Conservation (phyloP, 2,329 filamentous ascomycete species). For the Ramularia endophylla region DNA sequence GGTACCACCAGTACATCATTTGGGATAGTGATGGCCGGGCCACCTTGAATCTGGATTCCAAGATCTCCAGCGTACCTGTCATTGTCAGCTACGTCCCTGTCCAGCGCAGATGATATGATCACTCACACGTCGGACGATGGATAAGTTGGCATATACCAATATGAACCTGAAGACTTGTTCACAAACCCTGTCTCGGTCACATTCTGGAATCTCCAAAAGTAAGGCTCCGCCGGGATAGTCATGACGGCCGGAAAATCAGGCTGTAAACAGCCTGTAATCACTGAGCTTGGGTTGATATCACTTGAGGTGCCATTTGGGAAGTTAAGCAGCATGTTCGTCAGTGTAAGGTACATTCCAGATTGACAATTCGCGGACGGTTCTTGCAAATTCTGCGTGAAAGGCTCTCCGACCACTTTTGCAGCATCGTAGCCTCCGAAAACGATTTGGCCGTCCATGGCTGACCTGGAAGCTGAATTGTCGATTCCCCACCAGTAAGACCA, state of each 20-base stretch:
- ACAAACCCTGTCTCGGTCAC: conserved; percentile 3
- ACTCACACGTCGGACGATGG: conserved; percentile 5
- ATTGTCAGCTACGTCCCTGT: not conserved
- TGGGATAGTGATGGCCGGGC: conserved; percentile 7
- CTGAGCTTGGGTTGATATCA: conserved; percentile 4
- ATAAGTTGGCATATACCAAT: conserved; percentile 6
- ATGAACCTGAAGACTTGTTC: conserved; percentile 4
- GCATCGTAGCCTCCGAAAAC: conserved; percentile 29
- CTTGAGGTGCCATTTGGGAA: conserved; percentile 23
- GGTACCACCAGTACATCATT: conserved; percentile 12
- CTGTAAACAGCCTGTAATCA: conserved; percentile 12
- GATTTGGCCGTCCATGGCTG: conserved; percentile 23
- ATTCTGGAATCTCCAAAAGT: conserved; percentile 8
- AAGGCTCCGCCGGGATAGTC: conserved; percentile 9
- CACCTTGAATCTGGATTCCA: conserved; percentile 4
- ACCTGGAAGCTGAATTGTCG: conserved; percentile 12
- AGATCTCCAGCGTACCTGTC: conserved; percentile 9
- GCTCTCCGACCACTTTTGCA: conserved; percentile 23
- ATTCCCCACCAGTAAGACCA: conserved; percentile 26
- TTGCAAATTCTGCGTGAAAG: conserved; percentile 16
- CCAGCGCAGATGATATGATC: not conserved
- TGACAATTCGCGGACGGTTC: conserved; percentile 8
- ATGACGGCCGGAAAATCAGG: conserved; percentile 13
- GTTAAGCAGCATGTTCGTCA: conserved; percentile 23
- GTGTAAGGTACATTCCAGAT: conserved; percentile 19